Base-by-base conservation (phyloP, 371 early-diverging fungal species). In the Mycotypha africana region DNA sequence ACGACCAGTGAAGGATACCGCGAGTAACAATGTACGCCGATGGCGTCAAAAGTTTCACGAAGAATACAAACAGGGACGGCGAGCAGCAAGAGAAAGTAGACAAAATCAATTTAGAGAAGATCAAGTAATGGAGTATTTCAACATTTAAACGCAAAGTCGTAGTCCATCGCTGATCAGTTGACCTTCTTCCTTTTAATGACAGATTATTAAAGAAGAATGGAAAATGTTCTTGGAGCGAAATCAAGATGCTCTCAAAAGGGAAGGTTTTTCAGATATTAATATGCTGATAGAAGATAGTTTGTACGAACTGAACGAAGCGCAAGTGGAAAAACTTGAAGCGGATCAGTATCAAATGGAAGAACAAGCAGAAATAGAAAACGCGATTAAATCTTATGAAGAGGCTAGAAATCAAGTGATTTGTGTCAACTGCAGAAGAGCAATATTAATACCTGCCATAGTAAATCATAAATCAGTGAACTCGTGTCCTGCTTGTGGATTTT, bases 401-500 rank as follows among this genome's bases (percentile, higher is more conserved):
- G 20, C 42, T 4, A 17, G 37, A 15, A 14, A 46, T 14, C 16
- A 37, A 11, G 17, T 38, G 1, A 23, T 40, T 21, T 58, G 58
- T 34, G 22, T 52, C 2, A 33, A 48, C n/a, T 58, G 58, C 26
- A 28, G 31, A 16, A 51, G 48, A 22, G 36, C 38, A 2, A 9
- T 16, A 2, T 11, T 56, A 5, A 14, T 11, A 2, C 15, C 16
- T 6, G 14, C 22, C 15, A n/a, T 9, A 8, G 9, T 36, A 21
- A 19, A 37, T 1, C 16, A 23, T 0, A 10, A 14, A n/a, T 26
- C 28, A 9, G 19, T 42, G 21, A 26, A 23, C 7, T 17, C 36
- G 6, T 58, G 58, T 38, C 42, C 36, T 2, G 14, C 17, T 0
- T 58, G 58, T 38, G 58, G 58, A 17, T 58, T 58, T 38, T 52